Evolutionary conservation across 2,329 filamentous ascomycete genomes (phyloP).

Genomic region (Cladosporium velox): DNA sequence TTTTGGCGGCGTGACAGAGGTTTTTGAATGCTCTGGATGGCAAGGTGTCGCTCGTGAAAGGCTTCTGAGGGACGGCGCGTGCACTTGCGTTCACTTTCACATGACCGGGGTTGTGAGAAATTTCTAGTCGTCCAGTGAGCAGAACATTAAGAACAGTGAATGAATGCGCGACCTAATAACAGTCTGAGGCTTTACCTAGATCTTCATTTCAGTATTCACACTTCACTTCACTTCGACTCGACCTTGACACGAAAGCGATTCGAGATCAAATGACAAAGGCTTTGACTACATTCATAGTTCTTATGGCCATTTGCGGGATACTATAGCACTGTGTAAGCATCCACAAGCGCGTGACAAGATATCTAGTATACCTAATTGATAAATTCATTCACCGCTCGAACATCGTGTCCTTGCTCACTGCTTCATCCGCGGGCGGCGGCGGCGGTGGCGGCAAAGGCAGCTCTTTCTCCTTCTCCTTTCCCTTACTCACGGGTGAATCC

Average conservation of each 20-base stretch:
- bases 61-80: not conserved
- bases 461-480: slow-evolving; percentile 34
- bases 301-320: not conserved
- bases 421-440: slow-evolving; percentile 14
- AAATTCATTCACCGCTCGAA: slow-evolving; percentile 36
- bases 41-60: not conserved
- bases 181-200: not conserved
- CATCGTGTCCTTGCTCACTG: slow-evolving; percentile 39
- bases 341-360: not conserved
- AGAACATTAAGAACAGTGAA: not conserved
- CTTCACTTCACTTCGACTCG: not conserved
- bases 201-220: not conserved
- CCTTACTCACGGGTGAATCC: slow-evolving; percentile 26
- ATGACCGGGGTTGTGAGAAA: not conserved
- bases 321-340: not conserved
- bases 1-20: not conserved
- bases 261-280: not conserved
- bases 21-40: not conserved
- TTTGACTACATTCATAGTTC: not conserved
- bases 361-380: not conserved
- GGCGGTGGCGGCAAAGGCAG: slow-evolving; percentile 12
- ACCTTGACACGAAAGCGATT: not conserved
- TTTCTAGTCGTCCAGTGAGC: not conserved
- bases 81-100: not conserved
- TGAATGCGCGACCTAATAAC: not conserved